These are phyloP conservation scores for Pestalotiopsis sp. DNA, from an alignment of 2,329 filamentous ascomycete genomes.

Conservation along the genomic window DNA sequence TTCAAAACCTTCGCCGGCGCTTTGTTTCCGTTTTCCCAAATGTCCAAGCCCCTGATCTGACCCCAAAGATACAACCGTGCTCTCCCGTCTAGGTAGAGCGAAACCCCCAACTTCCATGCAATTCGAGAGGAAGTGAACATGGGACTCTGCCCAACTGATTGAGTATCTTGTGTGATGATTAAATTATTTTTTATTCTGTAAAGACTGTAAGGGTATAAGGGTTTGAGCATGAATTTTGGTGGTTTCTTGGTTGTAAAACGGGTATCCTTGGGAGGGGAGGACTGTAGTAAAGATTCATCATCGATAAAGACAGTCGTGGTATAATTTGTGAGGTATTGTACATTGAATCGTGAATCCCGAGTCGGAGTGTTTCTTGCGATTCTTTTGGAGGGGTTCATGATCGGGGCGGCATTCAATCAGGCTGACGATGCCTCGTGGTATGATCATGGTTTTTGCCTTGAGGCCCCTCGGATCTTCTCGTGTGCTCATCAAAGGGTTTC, in stretches of 20 bases:
- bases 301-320: not conserved
- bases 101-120: not conserved
- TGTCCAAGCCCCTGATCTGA: too few species aligned
- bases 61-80: too few species aligned
- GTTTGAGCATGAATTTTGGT: not conserved
- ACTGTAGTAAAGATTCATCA: not conserved
- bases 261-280: not conserved
- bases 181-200: conserved; percentile 6
- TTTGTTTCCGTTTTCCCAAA: too few species aligned
- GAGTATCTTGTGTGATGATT: not conserved
- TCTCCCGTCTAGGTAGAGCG: not conserved
- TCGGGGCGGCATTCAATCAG: not conserved
- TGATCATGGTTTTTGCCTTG: not conserved
- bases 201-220: conserved; percentile 1
- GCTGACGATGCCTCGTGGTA: not conserved
- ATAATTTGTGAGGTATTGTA: not conserved
- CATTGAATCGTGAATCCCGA: conserved; percentile 23
- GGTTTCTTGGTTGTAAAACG: not conserved
- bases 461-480: too few species aligned
- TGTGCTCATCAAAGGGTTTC: too few species aligned
- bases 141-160: not conserved
- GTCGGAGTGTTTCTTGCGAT: not conserved
- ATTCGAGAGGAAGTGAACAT: not conserved
- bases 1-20: too few species aligned
- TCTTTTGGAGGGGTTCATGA: not conserved